Percentiles rank a stretch among this genome's conserved stretches.
These are phyloP conservation scores for Pseudogymnoascus sp. DNA, from an alignment of 2,329 filamentous ascomycete species.

Conservation along the genomic window DNA sequence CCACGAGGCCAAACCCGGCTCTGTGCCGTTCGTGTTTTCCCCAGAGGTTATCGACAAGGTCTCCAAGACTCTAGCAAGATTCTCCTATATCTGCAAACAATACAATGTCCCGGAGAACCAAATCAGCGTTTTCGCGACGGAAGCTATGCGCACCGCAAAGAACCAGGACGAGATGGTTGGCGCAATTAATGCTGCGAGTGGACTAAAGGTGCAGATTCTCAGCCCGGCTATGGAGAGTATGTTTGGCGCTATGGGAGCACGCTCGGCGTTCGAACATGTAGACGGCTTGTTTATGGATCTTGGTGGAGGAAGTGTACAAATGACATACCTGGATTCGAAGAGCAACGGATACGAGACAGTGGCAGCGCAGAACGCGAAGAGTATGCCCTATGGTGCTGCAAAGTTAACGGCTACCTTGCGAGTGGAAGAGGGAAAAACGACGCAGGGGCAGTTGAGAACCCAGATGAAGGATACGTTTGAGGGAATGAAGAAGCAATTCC, in stretches of 20 bases:
- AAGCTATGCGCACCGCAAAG: conserved; percentile 73
- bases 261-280: conserved; percentile 63
- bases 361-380: conserved; percentile 48
- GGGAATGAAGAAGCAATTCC: conserved; percentile 41
- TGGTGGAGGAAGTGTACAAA: conserved; percentile 63
- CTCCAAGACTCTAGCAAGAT: conserved; percentile 56
- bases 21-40: conserved; percentile 35
- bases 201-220: conserved; percentile 63
- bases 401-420: conserved; percentile 43
- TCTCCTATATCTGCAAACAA: conserved; percentile 60
- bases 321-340: conserved; percentile 52
- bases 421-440: conserved; percentile 31
- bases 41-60: conserved; percentile 56
- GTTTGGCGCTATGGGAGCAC: conserved; percentile 74
- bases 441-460: conserved; percentile 38
- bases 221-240: conserved; percentile 74
- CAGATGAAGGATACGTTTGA: conserved; percentile 54
- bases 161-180: conserved; percentile 63
- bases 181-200: conserved; percentile 54
- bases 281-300: conserved; percentile 79
- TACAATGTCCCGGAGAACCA: conserved; percentile 59
- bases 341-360: conserved; percentile 38
- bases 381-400: conserved; percentile 54
- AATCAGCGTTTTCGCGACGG: conserved; percentile 73
- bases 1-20: conserved; percentile 40